Evolutionary conservation across 2,329 filamentous ascomycete genomes (phyloP).

Genomic region (Penicillium digitatum): DNA sequence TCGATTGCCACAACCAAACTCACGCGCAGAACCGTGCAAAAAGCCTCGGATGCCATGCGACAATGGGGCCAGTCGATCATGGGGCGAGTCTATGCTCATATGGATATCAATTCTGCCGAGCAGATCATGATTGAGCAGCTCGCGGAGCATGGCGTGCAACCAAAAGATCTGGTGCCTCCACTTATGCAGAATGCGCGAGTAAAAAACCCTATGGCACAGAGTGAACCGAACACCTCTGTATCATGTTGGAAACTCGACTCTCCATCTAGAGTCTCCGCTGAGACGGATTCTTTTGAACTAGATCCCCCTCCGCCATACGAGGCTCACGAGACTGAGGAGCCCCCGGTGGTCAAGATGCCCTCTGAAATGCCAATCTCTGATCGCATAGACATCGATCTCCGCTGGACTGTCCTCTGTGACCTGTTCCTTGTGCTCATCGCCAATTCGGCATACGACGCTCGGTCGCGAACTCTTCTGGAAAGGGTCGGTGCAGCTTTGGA

Average conservation of each 20-base stretch:
- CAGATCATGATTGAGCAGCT: conserved; percentile 99
- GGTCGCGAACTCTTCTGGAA: conserved; percentile 80
- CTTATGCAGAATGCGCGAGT: conserved; percentile 91
- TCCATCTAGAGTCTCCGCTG: conserved; percentile 32
- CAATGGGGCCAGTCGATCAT: conserved; percentile 99
- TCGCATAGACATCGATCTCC: conserved; percentile 89
- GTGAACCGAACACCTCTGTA: conserved; percentile 37
- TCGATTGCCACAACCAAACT: conserved; percentile 56
- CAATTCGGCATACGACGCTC: conserved; percentile 88
- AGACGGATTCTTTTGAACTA: conserved; percentile 46
- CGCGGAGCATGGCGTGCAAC: conserved; percentile 82
- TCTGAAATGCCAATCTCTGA: conserved; percentile 75
- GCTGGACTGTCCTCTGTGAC: conserved; percentile 96
- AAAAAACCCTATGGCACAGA: conserved; percentile 78
- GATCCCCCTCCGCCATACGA: conserved; percentile 53
- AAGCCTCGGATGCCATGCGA: conserved; percentile 71
- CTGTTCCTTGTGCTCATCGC: conserved; percentile 92
- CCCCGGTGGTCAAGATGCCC: conserved; percentile 75
- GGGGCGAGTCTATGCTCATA: conserved; percentile 87
- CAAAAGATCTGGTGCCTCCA: conserved; percentile 75
- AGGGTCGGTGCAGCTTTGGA: conserved; percentile 74
- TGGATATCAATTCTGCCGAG: conserved; percentile 85
- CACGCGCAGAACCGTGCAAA: conserved; percentile 66
- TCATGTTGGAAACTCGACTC: conserved; percentile 28
- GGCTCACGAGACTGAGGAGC: conserved; percentile 62